Evolutionary conservation across 345 rosid genomes (phyloP), one percentile per base, ranked within the genome.

Genomic region (Populus nigra): DNA sequence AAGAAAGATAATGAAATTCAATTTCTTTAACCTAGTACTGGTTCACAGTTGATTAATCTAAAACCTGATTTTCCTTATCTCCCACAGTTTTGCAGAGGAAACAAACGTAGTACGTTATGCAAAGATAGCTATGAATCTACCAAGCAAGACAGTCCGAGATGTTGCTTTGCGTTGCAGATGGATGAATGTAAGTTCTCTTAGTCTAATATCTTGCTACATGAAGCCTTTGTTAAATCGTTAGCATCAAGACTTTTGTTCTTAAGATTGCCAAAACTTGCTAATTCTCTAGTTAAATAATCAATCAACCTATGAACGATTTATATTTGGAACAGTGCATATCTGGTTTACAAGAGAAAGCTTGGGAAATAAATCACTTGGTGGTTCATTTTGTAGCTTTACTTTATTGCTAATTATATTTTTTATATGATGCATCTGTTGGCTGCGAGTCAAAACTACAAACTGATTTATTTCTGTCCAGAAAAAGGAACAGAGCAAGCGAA

Each of bases 81-180:
- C 38, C n/a, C 68, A 77, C 88, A 94, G 98, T 68, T 84, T 71
- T 85, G 76, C 79, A 29, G 71, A 82, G 10, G 92, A 88, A 49
- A 41, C 84, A 33, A 82, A 7, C 57, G 12, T 91, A 57, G 66
- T 50, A 55, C 82, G 88, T 71, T 93, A 94, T 85, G 84, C 90
- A 27, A 90, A 91, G 87, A 88, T 94, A 53, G 94, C 97, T 15
- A 27, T 76, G 69, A 78, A 68, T 80, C 83, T 94, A 50, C 74
- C 55, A 47, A 71, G 84, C 63, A 94, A 94, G 79, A 91, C 89
- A 17, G 85, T 89, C 20, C 84, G 98, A 31, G 98, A 94, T 75
- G 93, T 94, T 72, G 97, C 97, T 45, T 55, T 83, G 83, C 97
- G 97, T 70, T 85, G 92, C 87, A 83, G 84, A 79, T 91, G 97